Evolutionary conservation across 805 yeast species (phyloP).

Genomic region (Suhomyces vadensis): DNA sequence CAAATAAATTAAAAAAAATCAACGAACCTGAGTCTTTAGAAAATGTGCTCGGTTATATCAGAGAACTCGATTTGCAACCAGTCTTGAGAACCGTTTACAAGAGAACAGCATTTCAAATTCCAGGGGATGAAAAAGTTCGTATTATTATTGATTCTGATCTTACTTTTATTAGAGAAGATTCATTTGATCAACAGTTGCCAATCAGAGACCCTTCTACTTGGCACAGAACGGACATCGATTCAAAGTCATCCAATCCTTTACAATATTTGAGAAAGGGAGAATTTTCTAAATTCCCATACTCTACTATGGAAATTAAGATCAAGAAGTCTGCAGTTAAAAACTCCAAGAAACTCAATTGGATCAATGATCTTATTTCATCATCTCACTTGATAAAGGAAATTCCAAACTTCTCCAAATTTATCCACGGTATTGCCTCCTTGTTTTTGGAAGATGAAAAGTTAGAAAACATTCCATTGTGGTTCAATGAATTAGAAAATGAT

Average conservation of each 20-base stretch:
- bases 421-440: constrained; percentile 88
- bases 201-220: constrained; percentile 85
- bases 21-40: constrained; percentile 32
- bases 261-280: constrained; percentile 83
- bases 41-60: constrained; percentile 62
- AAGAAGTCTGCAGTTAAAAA: constrained; percentile 34
- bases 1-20: constrained; percentile 16
- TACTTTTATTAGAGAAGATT: constrained; percentile 84
- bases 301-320: constrained; percentile 85
- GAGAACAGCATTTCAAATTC: constrained; percentile 95
- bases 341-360: constrained; percentile 65
- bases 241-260: constrained; percentile 66
- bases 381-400: constrained; percentile 84
- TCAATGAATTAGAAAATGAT: constrained; percentile 73
- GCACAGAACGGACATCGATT: constrained; percentile 92
- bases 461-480: constrained; percentile 92
- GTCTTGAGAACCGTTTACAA: constrained; percentile 82
- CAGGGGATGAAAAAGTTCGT: constrained; percentile 93
- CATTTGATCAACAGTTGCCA: constrained; percentile 81
- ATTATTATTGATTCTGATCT: constrained; percentile 89
- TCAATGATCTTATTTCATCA: constrained; percentile 78
- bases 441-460: constrained; percentile 88
- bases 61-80: constrained; percentile 73
- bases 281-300: constrained; percentile 75
- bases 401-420: constrained; percentile 88